Conservation (phyloP, 2,329 filamentous ascomycete species). For the Fusarium xyrophilum region DNA sequence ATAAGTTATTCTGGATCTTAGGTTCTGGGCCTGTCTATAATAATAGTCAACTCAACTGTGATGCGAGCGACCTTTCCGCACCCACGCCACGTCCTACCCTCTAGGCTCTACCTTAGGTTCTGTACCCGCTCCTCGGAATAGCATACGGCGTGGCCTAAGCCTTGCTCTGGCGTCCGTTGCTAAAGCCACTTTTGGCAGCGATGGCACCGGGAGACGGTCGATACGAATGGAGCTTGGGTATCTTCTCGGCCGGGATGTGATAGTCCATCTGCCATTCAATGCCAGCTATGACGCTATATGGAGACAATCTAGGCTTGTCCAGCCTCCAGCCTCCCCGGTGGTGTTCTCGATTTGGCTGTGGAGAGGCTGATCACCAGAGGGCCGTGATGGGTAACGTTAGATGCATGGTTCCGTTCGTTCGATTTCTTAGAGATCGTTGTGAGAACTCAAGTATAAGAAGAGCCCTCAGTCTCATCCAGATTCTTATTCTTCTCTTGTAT, state of each 20-base stretch:
- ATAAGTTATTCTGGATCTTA: constrained; percentile 28
- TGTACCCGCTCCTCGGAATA: constrained; percentile 30
- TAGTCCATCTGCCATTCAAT: not conserved
- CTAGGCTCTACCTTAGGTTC: not conserved
- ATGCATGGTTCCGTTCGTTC: constrained; percentile 28
- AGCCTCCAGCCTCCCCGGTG: constrained; percentile 26
- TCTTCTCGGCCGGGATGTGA: not conserved
- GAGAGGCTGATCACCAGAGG: constrained; percentile 30
- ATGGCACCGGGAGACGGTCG: not conserved
- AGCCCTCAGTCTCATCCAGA: constrained; percentile 13
- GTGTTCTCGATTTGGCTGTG: constrained; percentile 21
- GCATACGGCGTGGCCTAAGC: constrained; percentile 28
- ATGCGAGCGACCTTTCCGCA: not conserved
- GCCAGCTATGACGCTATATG: constrained; percentile 26
- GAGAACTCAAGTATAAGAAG: constrained; percentile 35
- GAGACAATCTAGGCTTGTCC: constrained; percentile 10
- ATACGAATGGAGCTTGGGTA: constrained; percentile 1
- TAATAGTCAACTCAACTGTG: not conserved
- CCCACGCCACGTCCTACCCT: not conserved
- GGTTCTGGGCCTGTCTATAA: constrained; percentile 17
- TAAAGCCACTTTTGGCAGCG: not conserved
- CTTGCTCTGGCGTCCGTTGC: not conserved
- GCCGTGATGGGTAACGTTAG: constrained; percentile 26
- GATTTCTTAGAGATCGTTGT: constrained; percentile 16
- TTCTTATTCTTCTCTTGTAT: constrained; percentile 8